Evolutionary conservation across 2,329 filamentous ascomycete genomes (phyloP).

Genomic region (Dactylellina sp.): DNA sequence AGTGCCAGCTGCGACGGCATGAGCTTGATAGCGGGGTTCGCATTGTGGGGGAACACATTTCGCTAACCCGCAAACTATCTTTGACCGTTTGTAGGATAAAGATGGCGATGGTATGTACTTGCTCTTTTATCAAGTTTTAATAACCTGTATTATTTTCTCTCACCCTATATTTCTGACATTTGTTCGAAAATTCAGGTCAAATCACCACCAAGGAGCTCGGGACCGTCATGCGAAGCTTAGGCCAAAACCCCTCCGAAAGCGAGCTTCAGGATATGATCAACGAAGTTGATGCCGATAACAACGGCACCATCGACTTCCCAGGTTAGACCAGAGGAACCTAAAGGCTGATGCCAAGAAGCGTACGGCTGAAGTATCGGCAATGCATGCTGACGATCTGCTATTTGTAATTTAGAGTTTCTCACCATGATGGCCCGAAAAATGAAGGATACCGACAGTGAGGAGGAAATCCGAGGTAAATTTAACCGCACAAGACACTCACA

Average conservation of each 20-base stretch:
- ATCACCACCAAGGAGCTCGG: constrained; percentile 92
- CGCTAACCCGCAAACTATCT: constrained; percentile 33
- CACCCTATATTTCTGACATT: constrained; percentile 5
- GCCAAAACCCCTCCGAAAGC: constrained; percentile 89
- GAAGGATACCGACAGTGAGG: constrained; percentile 92
- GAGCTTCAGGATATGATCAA: constrained; percentile 95
- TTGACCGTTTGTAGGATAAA: constrained; percentile 74
- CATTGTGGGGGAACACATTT: constrained; percentile 26
- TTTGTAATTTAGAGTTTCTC: constrained; percentile 75
- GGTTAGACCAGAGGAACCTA: constrained; percentile 69
- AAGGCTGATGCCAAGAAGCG: constrained; percentile 37
- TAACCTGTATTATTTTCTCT: background rate
- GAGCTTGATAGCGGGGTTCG: constrained; percentile 7
- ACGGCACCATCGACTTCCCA: constrained; percentile 90
- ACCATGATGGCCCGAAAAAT: constrained; percentile 96
- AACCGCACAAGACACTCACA: background rate
- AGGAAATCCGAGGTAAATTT: constrained; percentile 77
- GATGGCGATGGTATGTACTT: constrained; percentile 79
- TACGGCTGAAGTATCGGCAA: constrained; percentile 21
- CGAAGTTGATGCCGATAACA: constrained; percentile 92
- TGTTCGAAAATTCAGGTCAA: constrained; percentile 71
- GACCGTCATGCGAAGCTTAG: constrained; percentile 89
- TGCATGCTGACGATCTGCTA: constrained; percentile 7
- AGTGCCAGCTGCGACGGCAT: constrained; percentile 12
- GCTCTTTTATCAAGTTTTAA: background rate